Percentiles rank a stretch among this genome's conserved stretches.
phyloP scores from a whole-genome alignment of 768 basidiomycete species.

The Hydnomerulius pinastri region DNA sequence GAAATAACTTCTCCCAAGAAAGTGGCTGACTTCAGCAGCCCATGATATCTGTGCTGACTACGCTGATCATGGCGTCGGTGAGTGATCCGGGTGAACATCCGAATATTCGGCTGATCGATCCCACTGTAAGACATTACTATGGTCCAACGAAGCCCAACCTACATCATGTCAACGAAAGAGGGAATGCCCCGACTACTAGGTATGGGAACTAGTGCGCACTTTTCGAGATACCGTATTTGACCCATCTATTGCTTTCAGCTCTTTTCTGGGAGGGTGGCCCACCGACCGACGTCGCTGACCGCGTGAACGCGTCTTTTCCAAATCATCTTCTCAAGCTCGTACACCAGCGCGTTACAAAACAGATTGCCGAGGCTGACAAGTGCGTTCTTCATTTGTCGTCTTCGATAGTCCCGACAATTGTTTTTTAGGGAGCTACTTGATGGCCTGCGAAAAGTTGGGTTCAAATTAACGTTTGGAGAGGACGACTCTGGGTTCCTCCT shows the following conservation, averaged over 20 bases:
- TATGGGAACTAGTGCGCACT: no score
- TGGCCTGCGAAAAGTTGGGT: conserved; percentile 57
- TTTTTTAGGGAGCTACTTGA: conserved; percentile 50
- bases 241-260: conserved; percentile 22
- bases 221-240: conserved; percentile 4
- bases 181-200: conserved; percentile 33
- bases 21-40: conserved; percentile 23
- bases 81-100: conserved; percentile 7
- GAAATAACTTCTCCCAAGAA: neutral
- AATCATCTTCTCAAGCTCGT: conserved; percentile 26
- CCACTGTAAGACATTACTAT: conserved; percentile 43
- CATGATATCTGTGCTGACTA: conserved; percentile 55
- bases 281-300: conserved; percentile 55
- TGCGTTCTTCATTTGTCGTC: conserved; percentile 20
- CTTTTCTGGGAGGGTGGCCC: conserved; percentile 48
- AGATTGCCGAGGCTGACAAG: conserved; percentile 60
- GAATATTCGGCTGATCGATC: neutral
- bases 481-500: conserved; percentile 53
- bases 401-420: neutral
- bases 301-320: conserved; percentile 51
- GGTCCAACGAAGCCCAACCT: conserved; percentile 55
- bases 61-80: conserved; percentile 46
- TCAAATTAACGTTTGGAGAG: conserved; percentile 52
- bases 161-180: conserved; percentile 49
- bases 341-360: conserved; percentile 38